Base-by-base conservation (phyloP, 306 rosid genomes). In the Heteromeles arbutifolia region DNA sequence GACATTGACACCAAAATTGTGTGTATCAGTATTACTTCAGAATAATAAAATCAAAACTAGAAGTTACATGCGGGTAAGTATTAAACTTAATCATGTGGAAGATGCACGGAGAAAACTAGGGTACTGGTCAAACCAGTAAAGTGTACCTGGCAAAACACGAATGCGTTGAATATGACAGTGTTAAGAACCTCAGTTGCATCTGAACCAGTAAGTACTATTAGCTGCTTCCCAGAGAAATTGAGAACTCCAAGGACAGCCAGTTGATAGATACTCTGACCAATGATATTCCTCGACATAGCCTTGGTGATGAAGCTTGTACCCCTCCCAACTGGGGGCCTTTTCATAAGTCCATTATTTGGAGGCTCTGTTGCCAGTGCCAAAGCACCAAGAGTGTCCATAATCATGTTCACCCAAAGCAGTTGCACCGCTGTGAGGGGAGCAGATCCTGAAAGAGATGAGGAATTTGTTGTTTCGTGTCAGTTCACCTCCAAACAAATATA, bases 331-430 rank as follows among this genome's bases (percentile, higher is more conserved):
- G 98, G 97, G 11, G 80, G 84, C 80, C 91, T 80, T 79, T 90
- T 41, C 92, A 95, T 78, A 37, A 95, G 91, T 75, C 74, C 94
- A 21, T 90, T 89, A 14, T 85, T 83, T 34, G 97, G 98, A 82
- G 98, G 97, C 78, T 95, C 97, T 26, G 98, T 95, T 44, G 98
- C 97, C 70, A 95, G 85, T 57, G 98, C 98, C 82, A 95, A 78
- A 37, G 99, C 99, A 58, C 99, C 99, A 58, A 95, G 91, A 57
- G 99, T 92, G 89, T 95, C 99, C 99, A 95, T 95, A 70, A 95
- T 95, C 93, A 95, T 86, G 89, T 95, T 95, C 32, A 92, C 99
- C 99, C 99, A 95, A 58, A 95, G 97, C 85, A 95, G 68, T 77
- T 95, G 99, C 65, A 95, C 99, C 44, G 96, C 97, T 21, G 99